Conservation (phyloP, 192 early-diverging fungal species). For the Allomyces macrogynus region DNA sequence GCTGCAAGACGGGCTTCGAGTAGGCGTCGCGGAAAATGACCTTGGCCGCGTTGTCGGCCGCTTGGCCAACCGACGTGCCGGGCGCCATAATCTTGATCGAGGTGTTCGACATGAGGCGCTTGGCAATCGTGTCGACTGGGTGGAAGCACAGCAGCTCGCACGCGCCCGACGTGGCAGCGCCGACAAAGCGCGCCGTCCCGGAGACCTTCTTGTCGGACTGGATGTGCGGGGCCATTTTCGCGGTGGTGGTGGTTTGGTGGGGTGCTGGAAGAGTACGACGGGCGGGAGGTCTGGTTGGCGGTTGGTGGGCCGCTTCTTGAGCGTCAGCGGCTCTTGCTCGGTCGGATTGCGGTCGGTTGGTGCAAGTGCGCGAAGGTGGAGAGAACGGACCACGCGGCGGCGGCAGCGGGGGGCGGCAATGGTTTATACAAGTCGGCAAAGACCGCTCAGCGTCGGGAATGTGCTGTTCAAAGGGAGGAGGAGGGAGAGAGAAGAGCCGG, state of each 20-base stretch:
- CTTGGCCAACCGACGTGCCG: constrained; percentile 42
- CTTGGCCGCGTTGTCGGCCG: constrained; percentile 45
- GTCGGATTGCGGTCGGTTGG: neutral
- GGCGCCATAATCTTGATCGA: constrained; percentile 36
- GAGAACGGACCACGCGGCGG: too few relatives aligned
- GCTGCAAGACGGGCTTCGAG: constrained; percentile 41
- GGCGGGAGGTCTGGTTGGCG: constrained; percentile 4
- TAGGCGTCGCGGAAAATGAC: constrained; percentile 88
- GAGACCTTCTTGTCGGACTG: constrained; percentile 17
- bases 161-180: constrained; percentile 76
- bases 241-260: neutral
- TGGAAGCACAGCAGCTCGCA: constrained; percentile 93
- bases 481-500: too few relatives aligned
- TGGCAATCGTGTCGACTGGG: constrained; percentile 94
- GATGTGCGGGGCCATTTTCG: neutral
- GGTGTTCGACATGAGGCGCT: constrained; percentile 86
- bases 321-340: neutral
- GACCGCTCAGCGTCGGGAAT: too few relatives aligned
- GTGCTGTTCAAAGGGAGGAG: too few relatives aligned
- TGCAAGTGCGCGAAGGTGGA: too few relatives aligned
- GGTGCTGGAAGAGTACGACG: constrained; percentile 7
- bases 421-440: too few relatives aligned
- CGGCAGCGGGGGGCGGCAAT: too few relatives aligned
- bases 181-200: constrained; percentile 66
- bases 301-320: neutral